Evolutionary conservation across 2,329 filamentous ascomycete genomes (phyloP), one percentile per base, ranked within the genome.

Genomic region (Keithomyces neogunnii): DNA sequence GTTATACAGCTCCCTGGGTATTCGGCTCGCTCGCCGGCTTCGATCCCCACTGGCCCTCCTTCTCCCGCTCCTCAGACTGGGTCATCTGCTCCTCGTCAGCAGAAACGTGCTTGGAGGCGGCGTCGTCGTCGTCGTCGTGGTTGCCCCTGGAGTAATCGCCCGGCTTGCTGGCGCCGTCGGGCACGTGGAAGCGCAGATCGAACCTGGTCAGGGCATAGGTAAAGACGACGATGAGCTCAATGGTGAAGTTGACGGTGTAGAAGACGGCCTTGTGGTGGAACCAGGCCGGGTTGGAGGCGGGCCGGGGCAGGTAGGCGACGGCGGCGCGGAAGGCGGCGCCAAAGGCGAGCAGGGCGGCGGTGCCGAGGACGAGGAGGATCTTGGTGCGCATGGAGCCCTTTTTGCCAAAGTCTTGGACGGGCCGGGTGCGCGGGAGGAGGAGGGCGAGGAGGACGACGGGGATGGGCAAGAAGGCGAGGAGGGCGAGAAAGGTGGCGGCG

Each of bases 231-330:
- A 86, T 62, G 40, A 91, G 70, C 67, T 95, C 90, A 38, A 91
- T 73, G 13, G 71, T 72, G 62, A 88, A 95, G 69, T 88, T 87
- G 72, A 93, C 88, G 62, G 82, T 69, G 70, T 93, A 95, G 72
- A 89, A 95, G 60, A 79, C 81, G 2, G 82, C 78, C 64, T 85
- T 87, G 61, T 72, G 72, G 60, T 89, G 78, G 63, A 84, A 92
- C 77, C 84, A 87, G 4, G 83, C 84, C 2, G 86, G 82, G 52
- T 80, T 42, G 9, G 44, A 70, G 51, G 61, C 59, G 3, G 73
- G 80, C 31, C 75, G 76, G 1, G 72, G 62, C 51, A 73, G 72
- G 66, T 76, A 89, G 31, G 63, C 69, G 1, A 78, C 79, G 13
- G 76, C 85, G 32, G 80, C 73, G 36, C 88, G 79, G 69, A 89